Evolutionary conservation across 257 asterid genomes (phyloP), one percentile per base, ranked within the genome.

Genomic region (Fraxinus cuspidata): DNA sequence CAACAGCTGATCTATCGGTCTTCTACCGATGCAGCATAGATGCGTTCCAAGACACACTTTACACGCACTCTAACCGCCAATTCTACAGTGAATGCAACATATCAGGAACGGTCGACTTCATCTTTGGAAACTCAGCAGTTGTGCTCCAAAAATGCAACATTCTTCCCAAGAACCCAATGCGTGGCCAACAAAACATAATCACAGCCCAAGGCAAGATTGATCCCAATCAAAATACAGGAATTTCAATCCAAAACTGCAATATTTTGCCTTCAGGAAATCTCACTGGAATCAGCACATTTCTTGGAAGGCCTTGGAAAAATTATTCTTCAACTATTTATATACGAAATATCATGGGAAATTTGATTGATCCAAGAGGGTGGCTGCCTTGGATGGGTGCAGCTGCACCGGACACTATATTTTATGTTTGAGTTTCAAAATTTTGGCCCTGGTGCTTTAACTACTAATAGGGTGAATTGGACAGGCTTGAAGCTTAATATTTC

Each of bases 71-170:
- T 12, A 82, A 86, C 65, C 84, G 90, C 8, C 94, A 89, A 38
- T 86, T 89, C 82, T 88, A 89, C 79, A 78, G 83, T 0, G 89
- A 88, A 8, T 89, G 92, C 65, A 70, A 75, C 76, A 73, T 89
- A 15, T 75, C 80, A 28, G 94, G 92, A n/a, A 89, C 89, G 0
- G 87, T 88, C 0, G 92, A 89, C 44, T 89, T 87, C 88, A 89
- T 89, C 18, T 89, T 86, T 12, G 92, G 91, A 13, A 87, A 87
- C 76, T 80, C 91, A 3, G 90, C 89, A 0, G 87, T 72, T 1
- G 90, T 87, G 58, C 10, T 89, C 67, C 94, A 89, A n/a, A 84
- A 84, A 79, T 86, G 90, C 84, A 80, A 81, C 83, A 84, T 87
- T 64, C 78, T 75, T 5, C 85, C 88, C 3, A 78, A 74, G 49